Evolutionary conservation across 257 asterid species (phyloP), one percentile per base, ranked within the genome.

Genomic region (Solanum bulbocastanum): DNA sequence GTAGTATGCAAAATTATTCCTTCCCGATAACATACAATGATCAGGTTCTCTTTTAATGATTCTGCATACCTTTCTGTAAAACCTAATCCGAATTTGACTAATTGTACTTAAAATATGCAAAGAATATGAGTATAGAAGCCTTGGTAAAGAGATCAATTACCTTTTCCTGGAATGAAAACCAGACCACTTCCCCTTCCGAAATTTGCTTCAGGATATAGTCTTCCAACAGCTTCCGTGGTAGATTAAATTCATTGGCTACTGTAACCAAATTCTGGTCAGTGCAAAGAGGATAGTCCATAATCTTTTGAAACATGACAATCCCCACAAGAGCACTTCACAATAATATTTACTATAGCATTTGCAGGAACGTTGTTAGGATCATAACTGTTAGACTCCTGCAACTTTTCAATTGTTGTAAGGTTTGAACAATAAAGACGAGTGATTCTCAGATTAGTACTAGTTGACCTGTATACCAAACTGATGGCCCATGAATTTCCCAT

Each of bases 281-380:
- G 2, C 94, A 93, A 87, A 95, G 92, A 60, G 97, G 92, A 87
- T 92, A 93, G 88, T 27, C 96, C 96, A 40, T 94, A 94, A 90
- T 87, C 94, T 71, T 86, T 86, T 5, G 95, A 94, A 13, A 94
- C 96, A 22, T 79, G 81, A 33, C 92, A 75, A 84, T 91, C 78
- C 88, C 98, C 98, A 89, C 98, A 94, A 8, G 94, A 91, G 83
- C 98, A 95, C 60, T 90, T 94, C 37, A 95, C 95, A 5, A 79
- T 49, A 39, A 95, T 94, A 52, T 89, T 94, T 88, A 94, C 76
- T 20, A 14, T 83, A 5, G 76, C 90, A 40, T 49, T 69, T 1
- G 0, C 75, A 1, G 96, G 93, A 37, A 93, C 86, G 22, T 23
- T 87, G 11, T 65, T 72, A 30, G 91, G 82, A 22, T 37, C 60